Conservation (phyloP, 1,284 basidiomycete genomes). For the Spongispora temasekensis region DNA sequence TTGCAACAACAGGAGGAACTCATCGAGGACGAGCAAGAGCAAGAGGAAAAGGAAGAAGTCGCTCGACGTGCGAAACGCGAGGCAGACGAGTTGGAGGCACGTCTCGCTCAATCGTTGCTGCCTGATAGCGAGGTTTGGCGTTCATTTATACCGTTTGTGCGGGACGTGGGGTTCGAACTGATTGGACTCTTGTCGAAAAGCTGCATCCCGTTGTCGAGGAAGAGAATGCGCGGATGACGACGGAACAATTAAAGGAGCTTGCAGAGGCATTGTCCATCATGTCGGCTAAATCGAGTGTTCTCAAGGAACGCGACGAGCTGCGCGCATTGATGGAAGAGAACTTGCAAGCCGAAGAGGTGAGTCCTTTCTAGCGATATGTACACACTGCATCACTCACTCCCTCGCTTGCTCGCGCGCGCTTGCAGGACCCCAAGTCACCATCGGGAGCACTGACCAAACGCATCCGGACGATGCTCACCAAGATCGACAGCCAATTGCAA, state of each 20-base stretch:
- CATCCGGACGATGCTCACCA: slow-evolving; percentile 93
- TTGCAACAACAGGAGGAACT: slow-evolving; percentile 98
- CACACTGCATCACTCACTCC: neutral
- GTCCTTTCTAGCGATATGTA: no score
- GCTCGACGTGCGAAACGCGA: slow-evolving; percentile 85
- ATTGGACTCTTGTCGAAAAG: slow-evolving; percentile 24
- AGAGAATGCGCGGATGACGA: slow-evolving; percentile 91
- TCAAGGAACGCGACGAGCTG: slow-evolving; percentile 95
- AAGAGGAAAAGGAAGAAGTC: slow-evolving; percentile 94
- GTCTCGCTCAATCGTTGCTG: slow-evolving; percentile 71
- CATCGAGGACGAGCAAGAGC: slow-evolving; percentile 98
- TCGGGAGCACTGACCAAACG: slow-evolving; percentile 88
- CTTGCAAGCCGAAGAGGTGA: slow-evolving; percentile 80
- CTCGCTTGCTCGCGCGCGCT: no score
- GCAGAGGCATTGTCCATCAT: slow-evolving; percentile 91
- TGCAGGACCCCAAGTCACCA: slow-evolving; percentile 76
- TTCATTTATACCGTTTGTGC: no score
- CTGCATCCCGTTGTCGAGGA: slow-evolving; percentile 52
- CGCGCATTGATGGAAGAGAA: slow-evolving; percentile 92
- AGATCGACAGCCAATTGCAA: slow-evolving; percentile 91
- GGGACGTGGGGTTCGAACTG: no score
- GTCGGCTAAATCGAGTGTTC: slow-evolving; percentile 94
- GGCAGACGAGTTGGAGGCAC: slow-evolving; percentile 73
- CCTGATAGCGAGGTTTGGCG: slow-evolving; percentile 73
- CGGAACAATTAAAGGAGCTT: slow-evolving; percentile 94